Percentiles rank a stretch among this genome's conserved stretches.
Conservation (phyloP, 2,329 filamentous ascomycete genomes). For the Mycocentrospora acerina region DNA sequence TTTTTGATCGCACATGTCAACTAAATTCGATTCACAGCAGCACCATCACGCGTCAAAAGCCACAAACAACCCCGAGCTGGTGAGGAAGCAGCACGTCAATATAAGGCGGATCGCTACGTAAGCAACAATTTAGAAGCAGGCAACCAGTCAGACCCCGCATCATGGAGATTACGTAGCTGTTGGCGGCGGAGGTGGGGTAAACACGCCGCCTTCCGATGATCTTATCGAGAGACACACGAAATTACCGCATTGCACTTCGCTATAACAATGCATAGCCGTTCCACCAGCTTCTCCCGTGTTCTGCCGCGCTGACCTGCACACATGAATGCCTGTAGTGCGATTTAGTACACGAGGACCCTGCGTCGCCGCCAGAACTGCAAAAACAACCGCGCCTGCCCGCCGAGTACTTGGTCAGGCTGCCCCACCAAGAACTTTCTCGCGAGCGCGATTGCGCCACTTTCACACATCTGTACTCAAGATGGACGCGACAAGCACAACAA, state of each 20-base stretch:
- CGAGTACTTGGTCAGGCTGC: slow-evolving; percentile 5
- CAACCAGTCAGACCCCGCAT: too few relatives aligned
- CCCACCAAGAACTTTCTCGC: slow-evolving; percentile 11
- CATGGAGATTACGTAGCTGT: slow-evolving; percentile 6
- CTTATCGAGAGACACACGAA: background rate
- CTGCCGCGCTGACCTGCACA: background rate
- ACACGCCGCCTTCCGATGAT: too few relatives aligned
- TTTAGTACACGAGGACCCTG: slow-evolving; percentile 32
- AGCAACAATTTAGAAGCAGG: too few relatives aligned
- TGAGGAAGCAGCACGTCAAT: too few relatives aligned
- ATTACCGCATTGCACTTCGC: slow-evolving; percentile 1
- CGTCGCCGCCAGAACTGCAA: slow-evolving; percentile 13
- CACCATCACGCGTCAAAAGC: too few relatives aligned
- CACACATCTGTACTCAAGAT: slow-evolving; percentile 33
- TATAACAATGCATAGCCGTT: slow-evolving; percentile 4
- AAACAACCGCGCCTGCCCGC: slow-evolving; percentile 8
- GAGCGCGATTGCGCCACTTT: slow-evolving; percentile 24
- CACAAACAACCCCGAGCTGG: too few relatives aligned
- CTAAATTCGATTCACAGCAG: too few relatives aligned
- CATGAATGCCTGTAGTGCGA: slow-evolving; percentile 32
- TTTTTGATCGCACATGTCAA: too few relatives aligned
- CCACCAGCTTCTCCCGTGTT: background rate
- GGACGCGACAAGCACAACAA: slow-evolving; percentile 26
- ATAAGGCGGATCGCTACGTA: too few relatives aligned
- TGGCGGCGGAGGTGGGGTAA: slow-evolving; percentile 1